Base-by-base conservation (phyloP, 2,329 filamentous ascomycete species). In the Verticillium nubilum region DNA sequence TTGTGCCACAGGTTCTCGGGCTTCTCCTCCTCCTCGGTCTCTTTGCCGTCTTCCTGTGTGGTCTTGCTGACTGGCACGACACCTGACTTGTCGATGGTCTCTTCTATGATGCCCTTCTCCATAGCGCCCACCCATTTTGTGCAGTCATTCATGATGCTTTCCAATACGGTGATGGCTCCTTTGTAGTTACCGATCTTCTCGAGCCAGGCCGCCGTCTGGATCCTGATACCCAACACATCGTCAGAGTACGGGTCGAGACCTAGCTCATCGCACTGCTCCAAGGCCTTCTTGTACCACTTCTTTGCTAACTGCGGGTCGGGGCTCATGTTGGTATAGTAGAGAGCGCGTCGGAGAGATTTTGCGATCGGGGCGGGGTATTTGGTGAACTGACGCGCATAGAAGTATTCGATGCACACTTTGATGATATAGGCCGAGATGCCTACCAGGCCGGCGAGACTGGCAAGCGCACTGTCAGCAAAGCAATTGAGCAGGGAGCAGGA, bases 171-270 rank as follows among this genome's bases (percentile, higher is more conserved):
- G 60, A 91, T 87, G 0, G 92, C 86, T 60, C 87, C 84, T 25
- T 84, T 80, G 68, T 87, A 87, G 67, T 89, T 85, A 31, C 87
- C 82, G 17, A 91, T 84, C 68, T 89, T 88, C 73, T 97, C 91
- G 63, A 97, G 81, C 80, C 96, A 86, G 10, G 83, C 82, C 1
- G 91, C 87, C 9, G 96, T 80, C 70, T 93, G 87, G 56, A 98
- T 87, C 69, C 92, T 91, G 57, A 98, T 87, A 9, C 95, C 95
- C 66, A 97, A 81, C 33, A 97, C 88, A 71, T 97, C 93, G 67
- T 97, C 90, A 4, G 90, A 93, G 71, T 93, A 96, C 0, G 91
- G 91, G 69, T 98, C 92, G 77, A 99, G 85, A 0, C 87, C 86
- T 56, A 89, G 70, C 68, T 91, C 86, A 56, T 86, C 78, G 60